A percentile compares a stretch with the other conserved stretches of the same genome.
Evolutionary conservation across 306 rosid genomes (phyloP).

Genomic region (Coriaria nepalensis): DNA sequence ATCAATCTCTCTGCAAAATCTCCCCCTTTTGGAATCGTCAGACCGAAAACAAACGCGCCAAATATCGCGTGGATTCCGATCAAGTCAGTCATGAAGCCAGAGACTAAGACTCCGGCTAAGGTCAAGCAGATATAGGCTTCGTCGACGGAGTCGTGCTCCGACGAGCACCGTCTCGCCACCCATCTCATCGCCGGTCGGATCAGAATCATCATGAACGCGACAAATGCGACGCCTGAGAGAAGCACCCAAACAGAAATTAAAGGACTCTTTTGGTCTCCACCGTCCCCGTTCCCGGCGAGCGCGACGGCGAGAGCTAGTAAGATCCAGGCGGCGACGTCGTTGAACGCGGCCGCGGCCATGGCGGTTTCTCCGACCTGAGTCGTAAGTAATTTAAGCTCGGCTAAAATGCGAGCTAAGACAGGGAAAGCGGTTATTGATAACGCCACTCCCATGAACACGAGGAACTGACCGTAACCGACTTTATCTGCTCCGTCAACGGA

Average conservation of each 20-base stretch:
- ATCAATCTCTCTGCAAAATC: constrained; percentile 42
- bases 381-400: constrained; percentile 72
- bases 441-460: constrained; percentile 80
- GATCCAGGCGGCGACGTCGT: constrained; percentile 87
- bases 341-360: constrained; percentile 85
- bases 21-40: constrained; percentile 57
- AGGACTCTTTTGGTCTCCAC: constrained; percentile 34
- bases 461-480: constrained; percentile 40
- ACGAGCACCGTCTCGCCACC: constrained; percentile 30
- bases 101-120: constrained; percentile 46
- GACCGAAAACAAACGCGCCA: constrained; percentile 77
- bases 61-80: constrained; percentile 79
- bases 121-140: constrained; percentile 62
- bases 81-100: constrained; percentile 60
- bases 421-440: constrained; percentile 90
- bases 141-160: constrained; percentile 27
- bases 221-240: constrained; percentile 48
- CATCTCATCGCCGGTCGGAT: constrained; percentile 53
- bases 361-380: constrained; percentile 63
- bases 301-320: constrained; percentile 72
- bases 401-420: constrained; percentile 75
- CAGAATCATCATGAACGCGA: constrained; percentile 40
- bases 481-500: constrained; percentile 48
- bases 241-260: constrained; percentile 60
- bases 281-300: constrained; percentile 30